Evolutionary conservation across 2,329 filamentous ascomycete species (phyloP), one percentile per base, ranked within the genome.

Genomic region (Arthrobotrys entomopaga): DNA sequence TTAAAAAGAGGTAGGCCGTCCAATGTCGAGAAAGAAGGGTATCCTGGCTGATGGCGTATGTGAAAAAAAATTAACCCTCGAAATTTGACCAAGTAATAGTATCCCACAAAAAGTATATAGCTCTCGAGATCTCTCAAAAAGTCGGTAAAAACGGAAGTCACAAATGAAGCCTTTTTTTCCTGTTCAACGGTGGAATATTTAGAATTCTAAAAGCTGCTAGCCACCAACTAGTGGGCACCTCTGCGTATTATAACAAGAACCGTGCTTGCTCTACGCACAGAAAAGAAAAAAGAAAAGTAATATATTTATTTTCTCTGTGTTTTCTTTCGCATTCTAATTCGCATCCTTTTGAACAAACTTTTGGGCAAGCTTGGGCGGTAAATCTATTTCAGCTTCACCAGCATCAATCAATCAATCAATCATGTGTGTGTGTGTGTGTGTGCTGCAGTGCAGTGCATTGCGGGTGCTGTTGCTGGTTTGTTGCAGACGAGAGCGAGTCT

Each of bases 181-280:
- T 34, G 29, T 34, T 34, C 29, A 8, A 34, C 2, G 7, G 29
- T 34, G 29, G 29, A 34, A 34, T 34, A 46, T 48, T 38, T 24
- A 7, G 29, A 34, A 34, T 46, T 26, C 38, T 2, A 16, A 34
- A 19, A 20, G 24, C 40, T 52, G 20, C 11, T 43, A 15, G 22
- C 29, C 48, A 8, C 24, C 16, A 52, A 42, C 67, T 56, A 58
- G 69, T 54, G 69, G 69, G 22, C 61, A 56, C 56, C 69, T 66
- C 61, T 34, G 29, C 20, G 43, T 66, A 61, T 66, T 66, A 66
- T 61, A 57, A 29, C 38, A 61, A 60, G 43, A 65, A 72, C 46
- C 53, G 48, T 53, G 60, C 60, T 72, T 53, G 67, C 65, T 65
- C 63, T 56, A 66, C 46, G 52, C 4, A 42, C 15, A 52, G 5